Percentiles rank a stretch among this genome's conserved stretches.
These are phyloP conservation scores for Sugiyamaella sp. DNA, from an alignment of 1,139 yeast species.

Conservation along the genomic window DNA sequence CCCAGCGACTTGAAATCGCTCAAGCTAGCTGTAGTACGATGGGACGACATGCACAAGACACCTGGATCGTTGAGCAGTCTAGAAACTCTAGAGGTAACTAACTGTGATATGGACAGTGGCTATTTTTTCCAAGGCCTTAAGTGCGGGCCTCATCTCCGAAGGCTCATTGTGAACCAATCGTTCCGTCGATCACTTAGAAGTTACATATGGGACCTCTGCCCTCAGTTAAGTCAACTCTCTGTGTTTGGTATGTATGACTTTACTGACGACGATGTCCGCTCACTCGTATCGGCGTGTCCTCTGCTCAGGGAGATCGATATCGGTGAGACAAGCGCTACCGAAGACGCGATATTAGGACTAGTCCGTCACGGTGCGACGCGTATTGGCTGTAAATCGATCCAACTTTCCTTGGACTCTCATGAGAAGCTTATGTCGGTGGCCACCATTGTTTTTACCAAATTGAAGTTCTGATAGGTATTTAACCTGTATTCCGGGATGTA, in stretches of 20 bases:
- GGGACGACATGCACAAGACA: too few relatives aligned
- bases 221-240: background rate
- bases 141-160: background rate
- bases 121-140: background rate
- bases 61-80: background rate
- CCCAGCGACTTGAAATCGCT: background rate
- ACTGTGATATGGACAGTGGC: background rate
- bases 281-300: slow-evolving; percentile 1
- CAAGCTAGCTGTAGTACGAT: too few relatives aligned
- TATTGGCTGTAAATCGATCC: slow-evolving; percentile 13
- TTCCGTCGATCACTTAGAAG: too few relatives aligned
- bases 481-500: too few relatives aligned
- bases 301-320: slow-evolving; percentile 2
- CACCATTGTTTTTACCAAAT: background rate
- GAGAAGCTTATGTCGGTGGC: background rate
- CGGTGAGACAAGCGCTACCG: slow-evolving; percentile 7
- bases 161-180: slow-evolving; percentile 2
- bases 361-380: background rate
- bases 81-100: background rate
- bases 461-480: background rate
- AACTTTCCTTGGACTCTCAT: slow-evolving; percentile 5
- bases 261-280: background rate
- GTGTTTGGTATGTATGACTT: slow-evolving; percentile 1
- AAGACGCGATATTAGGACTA: slow-evolving; percentile 2
- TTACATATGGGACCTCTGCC: background rate